Evolutionary conservation across 2,329 filamentous ascomycete genomes (phyloP).

Genomic region (Monosporascus sp.): DNA sequence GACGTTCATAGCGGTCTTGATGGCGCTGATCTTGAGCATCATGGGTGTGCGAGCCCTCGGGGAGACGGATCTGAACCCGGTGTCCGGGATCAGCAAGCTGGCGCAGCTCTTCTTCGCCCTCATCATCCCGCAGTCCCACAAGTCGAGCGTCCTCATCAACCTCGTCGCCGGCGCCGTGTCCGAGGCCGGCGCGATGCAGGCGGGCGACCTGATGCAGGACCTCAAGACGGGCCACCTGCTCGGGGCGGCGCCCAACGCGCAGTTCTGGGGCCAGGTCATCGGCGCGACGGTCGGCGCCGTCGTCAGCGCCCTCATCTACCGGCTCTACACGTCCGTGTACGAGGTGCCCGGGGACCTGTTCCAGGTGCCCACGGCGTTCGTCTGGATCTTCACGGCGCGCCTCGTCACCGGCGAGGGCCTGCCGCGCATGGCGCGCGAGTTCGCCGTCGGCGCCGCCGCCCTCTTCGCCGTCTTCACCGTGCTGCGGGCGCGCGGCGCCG

Average conservation of each 20-base stretch:
- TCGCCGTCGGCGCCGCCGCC: conserved; percentile 67
- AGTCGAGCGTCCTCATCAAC: conserved; percentile 90
- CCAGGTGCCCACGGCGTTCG: conserved; percentile 88
- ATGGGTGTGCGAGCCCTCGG: conserved; percentile 66
- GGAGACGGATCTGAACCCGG: conserved; percentile 92
- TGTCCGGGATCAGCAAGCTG: conserved; percentile 93
- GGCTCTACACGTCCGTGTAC: conserved; percentile 82
- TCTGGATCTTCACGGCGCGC: conserved; percentile 95
- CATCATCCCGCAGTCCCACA: conserved; percentile 73
- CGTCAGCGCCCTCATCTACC: conserved; percentile 81
- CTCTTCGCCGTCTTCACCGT: conserved; percentile 70
- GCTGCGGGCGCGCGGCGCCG: conserved; percentile 55
- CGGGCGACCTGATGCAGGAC: conserved; percentile 94
- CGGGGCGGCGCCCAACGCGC: conserved; percentile 85
- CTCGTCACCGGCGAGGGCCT: conserved; percentile 88
- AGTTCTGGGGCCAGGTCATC: conserved; percentile 95
- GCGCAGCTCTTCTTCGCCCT: conserved; percentile 93
- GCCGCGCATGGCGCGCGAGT: conserved; percentile 76
- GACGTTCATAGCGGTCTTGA: conserved; percentile 71
- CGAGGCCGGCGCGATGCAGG: conserved; percentile 82
- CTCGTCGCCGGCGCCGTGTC: conserved; percentile 86
- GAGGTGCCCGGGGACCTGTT: conserved; percentile 83
- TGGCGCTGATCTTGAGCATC: conserved; percentile 74
- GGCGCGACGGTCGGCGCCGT: conserved; percentile 82
- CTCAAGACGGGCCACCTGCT: conserved; percentile 93